Evolutionary conservation across 2,329 filamentous ascomycete species (phyloP).

Genomic region (Botrytis tulipae): DNA sequence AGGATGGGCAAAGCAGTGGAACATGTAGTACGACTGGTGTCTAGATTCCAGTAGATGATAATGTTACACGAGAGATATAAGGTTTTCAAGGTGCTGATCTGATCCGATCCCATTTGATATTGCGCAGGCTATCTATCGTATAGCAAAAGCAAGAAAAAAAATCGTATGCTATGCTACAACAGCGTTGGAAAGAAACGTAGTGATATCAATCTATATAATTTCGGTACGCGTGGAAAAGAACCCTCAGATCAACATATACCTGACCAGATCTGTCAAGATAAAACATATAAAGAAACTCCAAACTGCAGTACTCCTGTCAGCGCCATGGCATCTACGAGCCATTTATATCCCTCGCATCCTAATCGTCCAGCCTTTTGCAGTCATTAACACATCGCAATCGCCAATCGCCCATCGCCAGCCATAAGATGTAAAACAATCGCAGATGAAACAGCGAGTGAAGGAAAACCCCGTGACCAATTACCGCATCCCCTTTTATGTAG

Average conservation of each 20-base stretch:
- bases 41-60: conserved; percentile 1
- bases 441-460: neutral
- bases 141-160: neutral
- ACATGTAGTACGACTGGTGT: neutral
- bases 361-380: conserved; percentile 1
- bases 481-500: neutral
- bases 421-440: neutral
- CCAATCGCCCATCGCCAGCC: neutral
- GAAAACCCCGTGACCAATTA: neutral
- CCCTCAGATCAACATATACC: neutral
- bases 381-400: neutral
- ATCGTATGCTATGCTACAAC: neutral
- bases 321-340: conserved; percentile 8
- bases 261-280: neutral
- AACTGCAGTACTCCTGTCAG: conserved; percentile 11
- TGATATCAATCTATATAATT: conserved; percentile 5
- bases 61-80: conserved; percentile 3
- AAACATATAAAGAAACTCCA: neutral
- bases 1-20: neutral
- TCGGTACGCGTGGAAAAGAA: neutral
- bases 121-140: neutral
- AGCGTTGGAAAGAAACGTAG: neutral
- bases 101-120: neutral
- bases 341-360: conserved; percentile 7
- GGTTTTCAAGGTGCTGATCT: neutral